phyloP scores from a whole-genome alignment of 2,329 filamentous ascomycete species.

The Claviceps sp. region DNA sequence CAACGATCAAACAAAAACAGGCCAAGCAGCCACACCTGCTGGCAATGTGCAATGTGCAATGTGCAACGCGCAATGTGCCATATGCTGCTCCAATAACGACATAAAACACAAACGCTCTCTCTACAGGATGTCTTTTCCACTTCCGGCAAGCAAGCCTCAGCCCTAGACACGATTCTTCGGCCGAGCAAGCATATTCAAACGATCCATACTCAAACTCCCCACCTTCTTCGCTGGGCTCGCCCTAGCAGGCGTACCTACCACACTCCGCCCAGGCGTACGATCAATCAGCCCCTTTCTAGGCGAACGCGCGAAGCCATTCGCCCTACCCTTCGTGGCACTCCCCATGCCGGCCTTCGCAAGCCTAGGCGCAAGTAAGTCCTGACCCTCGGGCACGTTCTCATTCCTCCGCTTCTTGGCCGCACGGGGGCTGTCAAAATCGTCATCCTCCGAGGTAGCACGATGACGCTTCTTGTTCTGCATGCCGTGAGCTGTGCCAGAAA shows the following conservation, averaged over 20 bases:
- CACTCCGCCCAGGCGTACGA: constrained; percentile 7
- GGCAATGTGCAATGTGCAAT: not conserved
- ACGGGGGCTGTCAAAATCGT: constrained; percentile 36
- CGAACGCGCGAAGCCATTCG: constrained; percentile 17
- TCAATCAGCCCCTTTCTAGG: constrained; percentile 12
- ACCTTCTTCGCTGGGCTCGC: constrained; percentile 39
- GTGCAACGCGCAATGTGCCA: not conserved
- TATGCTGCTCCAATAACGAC: not conserved
- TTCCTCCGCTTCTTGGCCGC: constrained; percentile 47
- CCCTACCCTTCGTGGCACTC: constrained; percentile 25
- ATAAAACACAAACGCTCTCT: not conserved
- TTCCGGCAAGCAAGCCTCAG: not conserved
- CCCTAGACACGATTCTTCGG: constrained; percentile 42
- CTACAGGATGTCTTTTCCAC: constrained; percentile 1
- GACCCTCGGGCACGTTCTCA: constrained; percentile 33
- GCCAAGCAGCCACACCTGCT: not conserved
- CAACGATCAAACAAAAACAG: not conserved
- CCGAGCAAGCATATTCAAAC: constrained; percentile 46
- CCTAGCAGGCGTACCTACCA: constrained; percentile 14
- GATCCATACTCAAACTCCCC: constrained; percentile 39
- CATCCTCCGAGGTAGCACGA: constrained; percentile 42
- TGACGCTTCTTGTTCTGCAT: constrained; percentile 54
- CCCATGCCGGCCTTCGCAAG: constrained; percentile 24
- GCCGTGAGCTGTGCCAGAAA: constrained; percentile 43
- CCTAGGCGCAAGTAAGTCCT: constrained; percentile 38